Base-by-base conservation (phyloP, 2,329 filamentous ascomycete genomes). In the Trichoderma polysporum region DNA sequence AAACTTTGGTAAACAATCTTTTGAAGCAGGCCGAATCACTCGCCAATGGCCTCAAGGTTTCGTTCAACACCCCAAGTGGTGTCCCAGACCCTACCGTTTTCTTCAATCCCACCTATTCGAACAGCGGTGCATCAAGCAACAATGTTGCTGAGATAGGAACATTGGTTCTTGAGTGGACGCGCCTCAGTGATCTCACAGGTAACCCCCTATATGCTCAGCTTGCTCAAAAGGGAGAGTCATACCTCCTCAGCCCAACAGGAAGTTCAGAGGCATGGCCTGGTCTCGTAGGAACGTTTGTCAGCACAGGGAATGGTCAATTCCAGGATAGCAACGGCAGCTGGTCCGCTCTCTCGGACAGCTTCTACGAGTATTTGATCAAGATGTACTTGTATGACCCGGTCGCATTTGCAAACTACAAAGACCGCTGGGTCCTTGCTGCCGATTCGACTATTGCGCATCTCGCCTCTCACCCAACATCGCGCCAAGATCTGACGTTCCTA, bases 301-400 rank as follows among this genome's bases (percentile, higher is more conserved):
- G 88, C 71, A 84, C 92, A 68, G 74, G 79, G 1, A 88, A 85
- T 3, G 93, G 93, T 22, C 73, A 81, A 8, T 94, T 96, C 71
- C 71, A 85, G 15, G 86, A 94, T 74, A 84, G 84, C 27, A 73
- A 71, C 1, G 92, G 93, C 60, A 90, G 91, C 52, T 97, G 92
- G 92, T 85, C 86, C 45, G 92, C 90, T 59, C 90, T 91, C 7
- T 86, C 85, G 33, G 92, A 96, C 76, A 92, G 88, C 50, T 96
- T 90, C 79, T 97, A 96, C 79, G 92, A 96, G 79, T 96, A 96
- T 73, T 85, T 97, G 35, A 90, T 97, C 77, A 97, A 97, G 82
- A 94, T 95, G 91, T 96, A 89, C 73, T 78, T 94, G 64, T 96
- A 96, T 76, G 90, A 94, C 74, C 83, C 87, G 0, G 71, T 76